Percentiles rank a stretch among this genome's conserved stretches.
phyloP scores from a whole-genome alignment of 768 basidiomycete species.

The Galerina marginata region DNA sequence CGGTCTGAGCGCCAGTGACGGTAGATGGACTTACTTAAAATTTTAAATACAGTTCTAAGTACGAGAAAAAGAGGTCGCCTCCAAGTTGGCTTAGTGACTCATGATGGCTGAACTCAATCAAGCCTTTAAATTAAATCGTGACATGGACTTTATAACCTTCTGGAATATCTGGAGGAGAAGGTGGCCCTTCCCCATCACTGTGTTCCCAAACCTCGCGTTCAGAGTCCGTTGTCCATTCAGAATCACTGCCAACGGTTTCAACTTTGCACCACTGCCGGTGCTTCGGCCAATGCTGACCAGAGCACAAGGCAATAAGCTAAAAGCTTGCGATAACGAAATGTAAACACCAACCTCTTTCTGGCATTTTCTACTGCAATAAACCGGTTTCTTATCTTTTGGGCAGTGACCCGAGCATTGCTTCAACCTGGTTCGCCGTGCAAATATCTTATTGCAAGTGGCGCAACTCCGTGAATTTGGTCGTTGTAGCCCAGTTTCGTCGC shows the following conservation, averaged over 20 bases:
- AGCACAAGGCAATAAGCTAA: background rate
- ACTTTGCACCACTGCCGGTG: conserved; percentile 14
- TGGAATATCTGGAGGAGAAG: conserved; percentile 3
- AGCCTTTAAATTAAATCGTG: background rate
- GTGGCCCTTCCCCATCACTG: conserved; percentile 11
- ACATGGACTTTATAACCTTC: background rate
- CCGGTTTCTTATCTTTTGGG: conserved; percentile 10
- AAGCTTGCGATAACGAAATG: background rate
- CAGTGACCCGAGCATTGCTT: conserved; percentile 16
- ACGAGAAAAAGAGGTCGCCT: too few relatives aligned
- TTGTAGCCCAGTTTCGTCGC: conserved; percentile 13
- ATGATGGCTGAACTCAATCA: too few relatives aligned
- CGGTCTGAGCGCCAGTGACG: too few relatives aligned
- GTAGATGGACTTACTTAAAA: too few relatives aligned
- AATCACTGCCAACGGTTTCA: conserved; percentile 11
- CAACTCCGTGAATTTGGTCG: conserved; percentile 3
- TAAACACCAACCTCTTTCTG: conserved; percentile 9
- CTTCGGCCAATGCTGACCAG: conserved; percentile 13
- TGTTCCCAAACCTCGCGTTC: conserved; percentile 16
- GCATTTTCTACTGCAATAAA: conserved; percentile 12
- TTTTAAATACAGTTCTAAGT: too few relatives aligned
- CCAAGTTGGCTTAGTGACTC: too few relatives aligned
- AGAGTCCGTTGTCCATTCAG: conserved; percentile 15
- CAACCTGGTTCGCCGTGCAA: background rate
- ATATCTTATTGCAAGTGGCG: conserved; percentile 4